Evolutionary conservation across 2,329 filamentous ascomycete genomes (phyloP).

Genomic region (Colletotrichum truncatum): DNA sequence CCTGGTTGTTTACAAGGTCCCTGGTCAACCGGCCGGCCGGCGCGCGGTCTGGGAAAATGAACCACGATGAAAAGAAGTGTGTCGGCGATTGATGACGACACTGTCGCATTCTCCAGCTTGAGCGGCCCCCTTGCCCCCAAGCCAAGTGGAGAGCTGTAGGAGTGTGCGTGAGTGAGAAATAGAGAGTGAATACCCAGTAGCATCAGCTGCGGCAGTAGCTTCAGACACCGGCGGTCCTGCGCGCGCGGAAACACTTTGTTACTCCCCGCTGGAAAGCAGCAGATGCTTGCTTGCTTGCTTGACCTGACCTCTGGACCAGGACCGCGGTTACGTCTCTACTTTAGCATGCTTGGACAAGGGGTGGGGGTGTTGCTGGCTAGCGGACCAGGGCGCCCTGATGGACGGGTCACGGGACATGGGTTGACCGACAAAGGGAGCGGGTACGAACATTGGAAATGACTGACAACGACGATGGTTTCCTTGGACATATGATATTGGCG

Average conservation of each 20-base stretch:
- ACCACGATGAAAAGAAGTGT: background rate
- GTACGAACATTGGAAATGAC: background rate
- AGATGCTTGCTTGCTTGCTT: background rate
- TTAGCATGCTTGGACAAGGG: no score
- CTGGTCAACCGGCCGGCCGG: conserved; percentile 1
- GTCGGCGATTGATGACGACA: conserved; percentile 21
- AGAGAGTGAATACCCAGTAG: background rate
- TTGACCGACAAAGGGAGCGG: conserved; percentile 2
- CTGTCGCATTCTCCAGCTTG: background rate
- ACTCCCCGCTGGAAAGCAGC: background rate
- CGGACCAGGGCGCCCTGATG: background rate
- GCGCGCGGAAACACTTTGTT: background rate
- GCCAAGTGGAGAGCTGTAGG: conserved; percentile 12
- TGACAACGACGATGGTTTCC: background rate
- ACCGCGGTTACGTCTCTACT: background rate
- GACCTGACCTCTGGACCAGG: background rate
- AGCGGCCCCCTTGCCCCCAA: background rate
- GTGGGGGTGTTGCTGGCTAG: background rate
- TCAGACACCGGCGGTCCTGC: background rate
- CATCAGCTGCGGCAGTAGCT: background rate
- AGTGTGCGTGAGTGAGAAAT: background rate
- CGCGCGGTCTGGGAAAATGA: background rate
- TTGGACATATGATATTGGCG: background rate
- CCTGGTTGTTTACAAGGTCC: background rate
- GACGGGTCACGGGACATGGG: conserved; percentile 11